Percentiles rank a stretch among this genome's conserved stretches.
Conservation (phyloP, 352 stramenopile genomes). For the Aphanomyces invadans region DNA sequence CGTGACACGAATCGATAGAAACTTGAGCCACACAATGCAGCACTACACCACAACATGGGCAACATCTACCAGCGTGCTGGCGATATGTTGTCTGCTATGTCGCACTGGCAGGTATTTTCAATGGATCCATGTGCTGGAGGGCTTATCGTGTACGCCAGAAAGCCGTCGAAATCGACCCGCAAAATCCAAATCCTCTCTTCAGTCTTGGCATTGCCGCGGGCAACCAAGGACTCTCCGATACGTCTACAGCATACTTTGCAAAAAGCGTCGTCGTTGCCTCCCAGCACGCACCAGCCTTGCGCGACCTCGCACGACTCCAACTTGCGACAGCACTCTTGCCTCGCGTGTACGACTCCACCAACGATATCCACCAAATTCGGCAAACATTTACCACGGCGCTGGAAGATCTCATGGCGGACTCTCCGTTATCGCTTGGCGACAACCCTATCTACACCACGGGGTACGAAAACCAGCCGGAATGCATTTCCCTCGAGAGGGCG, state of each 20-base stretch:
- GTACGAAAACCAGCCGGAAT: too few species aligned
- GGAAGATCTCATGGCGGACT: conserved; percentile 2
- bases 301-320: conserved; percentile 21
- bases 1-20: background rate
- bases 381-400: conserved; percentile 23
- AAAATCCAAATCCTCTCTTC: background rate
- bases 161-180: background rate
- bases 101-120: background rate
- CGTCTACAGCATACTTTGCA: background rate
- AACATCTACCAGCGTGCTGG: background rate
- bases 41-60: conserved; percentile 6
- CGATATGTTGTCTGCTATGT: background rate
- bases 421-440: conserved; percentile 7
- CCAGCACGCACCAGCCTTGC: background rate
- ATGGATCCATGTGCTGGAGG: too few species aligned
- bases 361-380: conserved; percentile 24
- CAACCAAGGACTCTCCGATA: background rate
- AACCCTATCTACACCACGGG: conserved; percentile 29
- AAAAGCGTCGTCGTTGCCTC: background rate
- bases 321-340: conserved; percentile 27
- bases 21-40: background rate
- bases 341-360: conserved; percentile 29
- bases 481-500: too few species aligned
- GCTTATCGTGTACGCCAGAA: too few species aligned
- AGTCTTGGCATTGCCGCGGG: background rate